Evolutionary conservation across 2,329 filamentous ascomycete genomes (phyloP).

Genomic region (Hymenotorrendiella dingleyae): DNA sequence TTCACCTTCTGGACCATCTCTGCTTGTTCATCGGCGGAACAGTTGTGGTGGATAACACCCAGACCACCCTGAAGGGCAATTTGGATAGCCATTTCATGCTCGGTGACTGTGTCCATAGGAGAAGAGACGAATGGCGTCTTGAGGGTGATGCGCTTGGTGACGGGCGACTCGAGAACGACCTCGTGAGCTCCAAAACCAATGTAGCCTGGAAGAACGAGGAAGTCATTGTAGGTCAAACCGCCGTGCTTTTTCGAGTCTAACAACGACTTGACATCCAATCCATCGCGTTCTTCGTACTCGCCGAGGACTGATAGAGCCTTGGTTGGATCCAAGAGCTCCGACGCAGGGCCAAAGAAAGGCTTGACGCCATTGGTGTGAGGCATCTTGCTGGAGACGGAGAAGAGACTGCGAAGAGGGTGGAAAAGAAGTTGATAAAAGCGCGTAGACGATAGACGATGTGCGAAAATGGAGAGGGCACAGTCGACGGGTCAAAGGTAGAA

Average conservation of each 20-base stretch:
- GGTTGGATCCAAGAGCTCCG: constrained; percentile 62
- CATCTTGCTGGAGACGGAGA: constrained; percentile 50
- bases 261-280: constrained; percentile 78
- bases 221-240: constrained; percentile 97
- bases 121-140: constrained; percentile 97
- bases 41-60: constrained; percentile 99
- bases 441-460: constrained; percentile 41
- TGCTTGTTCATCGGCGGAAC: constrained; percentile 92
- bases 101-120: constrained; percentile 99
- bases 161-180: constrained; percentile 79
- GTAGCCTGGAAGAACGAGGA: constrained; percentile 92
- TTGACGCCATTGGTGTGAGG: constrained; percentile 63
- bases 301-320: constrained; percentile 75
- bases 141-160: constrained; percentile 91
- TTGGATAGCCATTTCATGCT: constrained; percentile 99
- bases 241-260: constrained; percentile 89
- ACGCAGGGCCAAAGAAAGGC: constrained; percentile 36
- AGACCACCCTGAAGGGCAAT: constrained; percentile 85
- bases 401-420: constrained; percentile 29
- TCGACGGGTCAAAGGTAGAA: constrained; percentile 50
- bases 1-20: constrained; percentile 99
- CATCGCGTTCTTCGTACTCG: constrained; percentile 76
- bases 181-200: constrained; percentile 95
- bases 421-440: no score
- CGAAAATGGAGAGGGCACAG: constrained; percentile 36